Evolutionary conservation across 2,329 filamentous ascomycete genomes (phyloP).

Genomic region (Bisporella sp.): DNA sequence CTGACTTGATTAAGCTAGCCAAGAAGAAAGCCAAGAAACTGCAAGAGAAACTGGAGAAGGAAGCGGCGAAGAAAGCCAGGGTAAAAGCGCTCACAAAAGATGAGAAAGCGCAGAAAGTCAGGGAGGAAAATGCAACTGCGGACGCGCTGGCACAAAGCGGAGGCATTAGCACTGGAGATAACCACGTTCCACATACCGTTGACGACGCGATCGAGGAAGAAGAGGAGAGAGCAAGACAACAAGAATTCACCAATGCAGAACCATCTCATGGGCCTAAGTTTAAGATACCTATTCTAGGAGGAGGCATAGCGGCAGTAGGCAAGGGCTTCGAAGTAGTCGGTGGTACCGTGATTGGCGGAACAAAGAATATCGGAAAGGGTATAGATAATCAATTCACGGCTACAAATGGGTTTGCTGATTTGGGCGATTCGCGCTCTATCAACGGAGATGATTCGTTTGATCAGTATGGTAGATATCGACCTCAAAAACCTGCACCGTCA

Average conservation of each 20-base stretch:
- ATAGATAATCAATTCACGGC: constrained; percentile 46
- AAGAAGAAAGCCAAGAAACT: constrained; percentile 74
- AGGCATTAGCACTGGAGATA: constrained; percentile 45
- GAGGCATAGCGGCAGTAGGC: constrained; percentile 19
- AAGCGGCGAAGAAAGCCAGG: constrained; percentile 45
- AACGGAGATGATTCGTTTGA: constrained; percentile 22
- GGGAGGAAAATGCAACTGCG: constrained; percentile 33
- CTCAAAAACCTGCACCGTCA: background rate
- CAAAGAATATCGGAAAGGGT: constrained; percentile 32
- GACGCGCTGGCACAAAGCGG: constrained; percentile 36
- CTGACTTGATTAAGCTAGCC: constrained; percentile 70
- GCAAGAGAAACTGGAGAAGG: constrained; percentile 29
- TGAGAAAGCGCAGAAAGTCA: constrained; percentile 28
- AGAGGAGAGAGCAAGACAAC: constrained; percentile 13
- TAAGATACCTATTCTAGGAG: constrained; percentile 18
- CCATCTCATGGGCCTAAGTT: constrained; percentile 8
- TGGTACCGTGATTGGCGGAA: constrained; percentile 18
- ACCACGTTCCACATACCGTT: constrained; percentile 46
- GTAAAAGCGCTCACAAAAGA: constrained; percentile 17
- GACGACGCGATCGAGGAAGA: constrained; percentile 38
- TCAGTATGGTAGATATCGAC: constrained; percentile 22
- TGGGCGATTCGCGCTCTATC: constrained; percentile 14
- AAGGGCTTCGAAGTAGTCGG: constrained; percentile 21
- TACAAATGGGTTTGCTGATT: constrained; percentile 35
- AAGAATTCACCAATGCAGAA: constrained; percentile 5